Evolutionary conservation across 73 alveolate species (phyloP).

Genomic region (Blepharisma stoltei): DNA sequence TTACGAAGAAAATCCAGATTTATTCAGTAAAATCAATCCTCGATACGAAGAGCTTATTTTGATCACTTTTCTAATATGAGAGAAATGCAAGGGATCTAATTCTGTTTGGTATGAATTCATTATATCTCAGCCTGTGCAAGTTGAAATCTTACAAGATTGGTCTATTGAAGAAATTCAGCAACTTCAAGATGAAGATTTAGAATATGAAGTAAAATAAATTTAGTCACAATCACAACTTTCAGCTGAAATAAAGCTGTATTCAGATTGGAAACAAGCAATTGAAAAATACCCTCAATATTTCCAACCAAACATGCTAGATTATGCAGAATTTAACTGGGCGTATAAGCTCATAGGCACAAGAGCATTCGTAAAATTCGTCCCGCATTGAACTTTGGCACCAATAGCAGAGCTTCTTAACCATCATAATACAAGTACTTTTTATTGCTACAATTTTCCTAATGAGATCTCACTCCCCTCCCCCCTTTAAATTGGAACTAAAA

Average conservation of each 20-base stretch:
- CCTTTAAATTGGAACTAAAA: no score
- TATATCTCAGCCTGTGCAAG: not conserved
- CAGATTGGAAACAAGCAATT: slow-evolving; percentile 6
- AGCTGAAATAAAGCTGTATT: not conserved
- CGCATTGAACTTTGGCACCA: slow-evolving; percentile 6
- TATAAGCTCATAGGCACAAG: slow-evolving; percentile 2
- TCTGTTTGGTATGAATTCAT: not conserved
- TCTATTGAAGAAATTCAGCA: slow-evolving; percentile 8
- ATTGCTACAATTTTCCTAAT: not conserved
- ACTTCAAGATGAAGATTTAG: slow-evolving; percentile 14
- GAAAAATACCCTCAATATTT: slow-evolving; percentile 12
- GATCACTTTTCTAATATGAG: slow-evolving; percentile 13
- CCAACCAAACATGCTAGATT: not conserved
- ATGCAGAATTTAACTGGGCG: slow-evolving; percentile 19
- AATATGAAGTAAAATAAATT: slow-evolving; percentile 1
- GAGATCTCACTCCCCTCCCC: no score
- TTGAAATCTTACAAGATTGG: slow-evolving; percentile 23
- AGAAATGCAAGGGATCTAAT: not conserved
- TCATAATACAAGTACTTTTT: slow-evolving; percentile 4
- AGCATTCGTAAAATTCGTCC: not conserved
- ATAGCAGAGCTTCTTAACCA: slow-evolving; percentile 28
- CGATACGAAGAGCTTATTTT: slow-evolving; percentile 8
- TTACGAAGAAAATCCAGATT: slow-evolving; percentile 18
- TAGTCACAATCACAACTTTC: not conserved
- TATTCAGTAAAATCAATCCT: not conserved